Percentiles rank a stretch among this genome's conserved stretches.
These are phyloP conservation scores for Colletotrichum plurivorum DNA, from an alignment of 2,329 filamentous ascomycete species.

Conservation along the genomic window DNA sequence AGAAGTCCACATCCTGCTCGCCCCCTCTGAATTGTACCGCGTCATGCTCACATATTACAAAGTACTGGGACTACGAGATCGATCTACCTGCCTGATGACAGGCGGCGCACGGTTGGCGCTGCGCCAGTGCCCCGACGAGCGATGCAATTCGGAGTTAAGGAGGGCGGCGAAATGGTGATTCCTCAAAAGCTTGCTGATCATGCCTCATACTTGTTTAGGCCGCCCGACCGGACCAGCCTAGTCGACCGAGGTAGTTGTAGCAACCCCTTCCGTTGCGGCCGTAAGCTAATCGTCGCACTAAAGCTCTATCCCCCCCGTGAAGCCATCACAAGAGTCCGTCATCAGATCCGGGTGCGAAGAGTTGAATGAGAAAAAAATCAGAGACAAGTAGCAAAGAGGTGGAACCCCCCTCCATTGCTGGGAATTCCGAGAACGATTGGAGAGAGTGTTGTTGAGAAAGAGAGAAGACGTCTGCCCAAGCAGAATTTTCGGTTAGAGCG, in stretches of 20 bases:
- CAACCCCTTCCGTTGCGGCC: too few relatives aligned
- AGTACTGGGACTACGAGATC: too few relatives aligned
- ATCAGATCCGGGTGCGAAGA: too few relatives aligned
- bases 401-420: background rate
- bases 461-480: conserved; percentile 27
- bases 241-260: too few relatives aligned
- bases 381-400: background rate
- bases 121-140: too few relatives aligned
- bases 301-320: background rate
- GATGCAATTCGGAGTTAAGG: background rate
- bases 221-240: background rate
- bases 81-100: too few relatives aligned
- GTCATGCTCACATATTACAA: too few relatives aligned
- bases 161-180: background rate
- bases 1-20: too few relatives aligned
- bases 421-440: background rate
- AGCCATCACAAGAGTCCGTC: background rate
- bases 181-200: conserved; percentile 11
- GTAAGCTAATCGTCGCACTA: background rate
- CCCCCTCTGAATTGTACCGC: too few relatives aligned
- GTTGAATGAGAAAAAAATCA: background rate
- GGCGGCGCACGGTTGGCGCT: background rate
- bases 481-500: conserved; percentile 17
- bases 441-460: background rate
- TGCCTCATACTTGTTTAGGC: background rate